Conservation (phyloP, 1,284 basidiomycete genomes). For the Termitomyces sp. region DNA sequence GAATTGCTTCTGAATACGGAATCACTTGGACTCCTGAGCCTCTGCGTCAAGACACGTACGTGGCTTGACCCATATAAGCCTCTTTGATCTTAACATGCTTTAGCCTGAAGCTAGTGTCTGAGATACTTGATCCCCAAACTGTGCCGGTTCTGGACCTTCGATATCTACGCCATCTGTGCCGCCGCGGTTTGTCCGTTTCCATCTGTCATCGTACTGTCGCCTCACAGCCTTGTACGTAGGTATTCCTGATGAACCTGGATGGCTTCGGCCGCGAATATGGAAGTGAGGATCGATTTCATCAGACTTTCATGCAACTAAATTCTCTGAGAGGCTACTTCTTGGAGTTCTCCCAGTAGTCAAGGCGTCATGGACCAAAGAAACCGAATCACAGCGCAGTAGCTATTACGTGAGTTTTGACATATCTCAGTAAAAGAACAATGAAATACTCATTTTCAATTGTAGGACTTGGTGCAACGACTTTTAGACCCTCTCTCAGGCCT, state of each 20-base stretch:
- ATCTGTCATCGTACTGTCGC: neutral
- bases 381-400: conserved; percentile 54
- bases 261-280: conserved; percentile 71
- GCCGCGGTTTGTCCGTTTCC: conserved; percentile 41
- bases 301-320: conserved; percentile 2
- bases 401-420: conserved; percentile 52
- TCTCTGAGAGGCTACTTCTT: conserved; percentile 47
- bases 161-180: conserved; percentile 49
- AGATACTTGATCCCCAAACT: conserved; percentile 48
- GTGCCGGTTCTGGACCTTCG: conserved; percentile 52
- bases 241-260: conserved; percentile 63
- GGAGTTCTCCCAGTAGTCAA: conserved; percentile 56
- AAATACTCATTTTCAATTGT: conserved; percentile 7
- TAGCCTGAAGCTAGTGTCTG: conserved; percentile 52
- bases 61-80: conserved; percentile 11
- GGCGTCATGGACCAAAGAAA: conserved; percentile 52
- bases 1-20: conserved; percentile 47
- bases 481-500: conserved; percentile 48
- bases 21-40: conserved; percentile 63
- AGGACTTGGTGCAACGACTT: conserved; percentile 66
- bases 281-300: conserved; percentile 40
- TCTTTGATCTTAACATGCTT: conserved; percentile 8
- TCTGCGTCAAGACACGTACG: conserved; percentile 57
- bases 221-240: conserved; percentile 33
- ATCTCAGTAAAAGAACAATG: neutral